Conservation (phyloP, 768 basidiomycete species). For the Phanerochaete sordida region DNA sequence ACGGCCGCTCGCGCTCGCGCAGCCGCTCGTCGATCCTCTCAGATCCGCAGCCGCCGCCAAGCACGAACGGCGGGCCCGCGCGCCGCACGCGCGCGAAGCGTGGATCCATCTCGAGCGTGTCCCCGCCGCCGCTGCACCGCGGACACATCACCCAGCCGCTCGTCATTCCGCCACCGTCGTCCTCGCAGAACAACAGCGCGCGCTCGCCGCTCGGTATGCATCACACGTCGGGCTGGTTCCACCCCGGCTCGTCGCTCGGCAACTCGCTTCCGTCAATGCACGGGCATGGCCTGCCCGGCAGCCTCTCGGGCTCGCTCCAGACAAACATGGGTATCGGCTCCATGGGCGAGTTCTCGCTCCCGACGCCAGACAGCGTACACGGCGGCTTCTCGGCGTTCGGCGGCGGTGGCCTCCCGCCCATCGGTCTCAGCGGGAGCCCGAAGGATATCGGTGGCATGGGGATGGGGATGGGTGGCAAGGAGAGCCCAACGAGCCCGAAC, state of each 20-base stretch:
- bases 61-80: conserved; percentile 36
- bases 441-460: conserved; percentile 28
- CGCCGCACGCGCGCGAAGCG: conserved; percentile 46
- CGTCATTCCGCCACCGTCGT: conserved; percentile 50
- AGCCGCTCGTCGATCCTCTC: conserved; percentile 27
- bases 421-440: conserved; percentile 26
- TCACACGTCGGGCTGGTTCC: conserved; percentile 26
- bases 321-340: conserved; percentile 8
- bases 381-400: conserved; percentile 24
- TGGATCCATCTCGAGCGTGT: conserved; percentile 56
- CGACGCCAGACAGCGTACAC: conserved; percentile 28
- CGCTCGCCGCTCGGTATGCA: conserved; percentile 29
- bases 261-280: neutral
- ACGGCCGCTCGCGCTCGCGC: conserved; percentile 9
- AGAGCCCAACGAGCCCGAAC: conserved; percentile 8
- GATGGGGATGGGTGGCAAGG: conserved; percentile 4
- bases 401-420: conserved; percentile 14
- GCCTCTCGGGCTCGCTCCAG: neutral
- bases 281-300: neutral
- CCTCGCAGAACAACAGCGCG: conserved; percentile 20
- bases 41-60: conserved; percentile 17
- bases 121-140: conserved; percentile 41
- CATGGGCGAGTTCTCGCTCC: conserved; percentile 22
- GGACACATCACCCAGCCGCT: conserved; percentile 59
- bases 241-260: conserved; percentile 8